Evolutionary conservation across 371 early-diverging fungal genomes (phyloP).

Genomic region (Cokeromyces recurvatus): DNA sequence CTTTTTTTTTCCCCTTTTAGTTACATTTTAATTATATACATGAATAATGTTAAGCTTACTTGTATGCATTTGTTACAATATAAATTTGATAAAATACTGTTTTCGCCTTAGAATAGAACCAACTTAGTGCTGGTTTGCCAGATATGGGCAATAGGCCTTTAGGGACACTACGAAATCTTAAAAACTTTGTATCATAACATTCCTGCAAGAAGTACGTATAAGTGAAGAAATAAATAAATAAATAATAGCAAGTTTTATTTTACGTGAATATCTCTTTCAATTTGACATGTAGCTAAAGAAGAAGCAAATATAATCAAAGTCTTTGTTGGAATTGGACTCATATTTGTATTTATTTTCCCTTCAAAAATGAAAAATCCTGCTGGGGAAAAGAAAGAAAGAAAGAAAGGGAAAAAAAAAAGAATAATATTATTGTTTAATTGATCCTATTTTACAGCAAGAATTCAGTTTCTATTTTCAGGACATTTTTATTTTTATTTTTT

Average conservation of each 20-base stretch:
- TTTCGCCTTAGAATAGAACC: slow-evolving; percentile 32
- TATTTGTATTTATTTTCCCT: background rate
- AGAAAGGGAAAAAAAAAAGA: no score
- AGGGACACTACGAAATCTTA: slow-evolving; percentile 32
- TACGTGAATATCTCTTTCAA: slow-evolving; percentile 19
- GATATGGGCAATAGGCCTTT: slow-evolving; percentile 41
- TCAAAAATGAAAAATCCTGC: slow-evolving; percentile 1
- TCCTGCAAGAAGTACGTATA: background rate
- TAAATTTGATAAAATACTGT: slow-evolving; percentile 19
- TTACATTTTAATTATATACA: background rate
- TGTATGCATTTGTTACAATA: slow-evolving; percentile 44
- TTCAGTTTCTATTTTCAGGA: no score
- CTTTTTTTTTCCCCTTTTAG: slow-evolving; percentile 2
- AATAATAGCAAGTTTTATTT: background rate
- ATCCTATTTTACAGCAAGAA: no score
- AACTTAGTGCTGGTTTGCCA: slow-evolving; percentile 34
- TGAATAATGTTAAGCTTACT: slow-evolving; percentile 20
- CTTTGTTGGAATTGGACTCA: background rate
- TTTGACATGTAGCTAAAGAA: slow-evolving; percentile 4
- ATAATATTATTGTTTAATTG: no score
- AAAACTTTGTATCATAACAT: slow-evolving; percentile 16
- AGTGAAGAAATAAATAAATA: background rate
- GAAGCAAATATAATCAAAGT: slow-evolving; percentile 18
- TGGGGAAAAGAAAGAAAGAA: background rate
- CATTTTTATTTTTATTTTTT: no score